These are phyloP conservation scores for Byssothecium circinans DNA, from an alignment of 2,329 filamentous ascomycete genomes.

Conservation along the genomic window DNA sequence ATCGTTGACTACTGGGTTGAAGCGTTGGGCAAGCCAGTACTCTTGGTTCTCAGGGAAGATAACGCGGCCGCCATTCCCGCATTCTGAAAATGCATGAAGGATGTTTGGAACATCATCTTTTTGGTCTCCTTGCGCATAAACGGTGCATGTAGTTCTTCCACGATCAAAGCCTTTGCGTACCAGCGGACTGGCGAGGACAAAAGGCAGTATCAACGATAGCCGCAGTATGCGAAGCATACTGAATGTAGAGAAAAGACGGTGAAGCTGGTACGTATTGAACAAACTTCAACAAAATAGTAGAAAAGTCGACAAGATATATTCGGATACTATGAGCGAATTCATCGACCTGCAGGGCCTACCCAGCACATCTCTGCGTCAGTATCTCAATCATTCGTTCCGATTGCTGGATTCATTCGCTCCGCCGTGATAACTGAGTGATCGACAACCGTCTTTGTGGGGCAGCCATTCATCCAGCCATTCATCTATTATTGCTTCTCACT, in stretches of 20 bases:
- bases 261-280: too few species aligned
- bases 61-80: conserved; percentile 48
- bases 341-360: not conserved
- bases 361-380: too few species aligned
- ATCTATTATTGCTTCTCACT: too few species aligned
- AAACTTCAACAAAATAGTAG: too few species aligned
- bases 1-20: conserved; percentile 55
- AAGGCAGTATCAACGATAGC: not conserved
- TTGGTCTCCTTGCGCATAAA: conserved; percentile 39
- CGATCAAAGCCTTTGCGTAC: conserved; percentile 7
- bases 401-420: conserved; percentile 8
- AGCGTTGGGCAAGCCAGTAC: conserved; percentile 55
- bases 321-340: not conserved
- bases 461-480: not conserved
- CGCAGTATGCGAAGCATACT: conserved; percentile 4
- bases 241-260: not conserved
- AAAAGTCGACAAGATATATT: too few species aligned
- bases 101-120: conserved; percentile 48
- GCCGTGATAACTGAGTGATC: not conserved
- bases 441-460: conserved; percentile 1
- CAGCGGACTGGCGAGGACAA: conserved; percentile 5
- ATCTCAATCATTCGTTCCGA: not conserved
- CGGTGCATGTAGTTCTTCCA: conserved; percentile 40
- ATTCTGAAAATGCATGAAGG: conserved; percentile 45
- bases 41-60: conserved; percentile 54